These are phyloP conservation scores for Gossypium longicalyx DNA, from an alignment of 345 rosid species.

Conservation along the genomic window DNA sequence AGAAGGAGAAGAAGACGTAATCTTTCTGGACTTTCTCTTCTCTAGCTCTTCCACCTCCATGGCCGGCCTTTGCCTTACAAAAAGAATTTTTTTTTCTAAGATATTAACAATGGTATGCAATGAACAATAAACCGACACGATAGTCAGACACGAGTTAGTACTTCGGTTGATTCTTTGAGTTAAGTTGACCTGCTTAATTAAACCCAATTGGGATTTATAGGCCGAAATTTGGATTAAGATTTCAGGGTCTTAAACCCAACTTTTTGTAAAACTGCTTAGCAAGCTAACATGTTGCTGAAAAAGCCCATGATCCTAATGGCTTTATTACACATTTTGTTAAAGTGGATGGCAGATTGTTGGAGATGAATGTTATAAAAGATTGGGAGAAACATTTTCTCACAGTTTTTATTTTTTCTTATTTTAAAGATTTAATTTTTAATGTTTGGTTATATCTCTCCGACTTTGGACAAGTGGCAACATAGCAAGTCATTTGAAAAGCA, in stretches of 20 bases:
- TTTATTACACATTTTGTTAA: no score
- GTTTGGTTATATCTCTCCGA: no score
- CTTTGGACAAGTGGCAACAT: no score
- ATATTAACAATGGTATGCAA: not conserved
- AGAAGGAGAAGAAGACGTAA: constrained; percentile 10
- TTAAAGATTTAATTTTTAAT: no score
- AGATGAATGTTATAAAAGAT: no score
- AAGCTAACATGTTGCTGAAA: not conserved
- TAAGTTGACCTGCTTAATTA: not conserved
- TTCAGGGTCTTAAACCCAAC: not conserved
- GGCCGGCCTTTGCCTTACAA: not conserved
- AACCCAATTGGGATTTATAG: not conserved
- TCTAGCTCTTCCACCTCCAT: constrained; percentile 17
- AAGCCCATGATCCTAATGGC: no score
- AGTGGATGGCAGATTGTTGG: no score
- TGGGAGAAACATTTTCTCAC: no score
- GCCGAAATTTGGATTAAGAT: not conserved
- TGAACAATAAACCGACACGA: constrained; percentile 8
- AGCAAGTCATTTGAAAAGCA: no score
- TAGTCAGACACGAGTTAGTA: not conserved
- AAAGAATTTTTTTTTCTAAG: not conserved
- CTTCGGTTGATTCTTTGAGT: not conserved
- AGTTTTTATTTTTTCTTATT: no score
- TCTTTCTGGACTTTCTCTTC: not conserved
- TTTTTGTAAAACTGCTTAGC: not conserved